phyloP scores from a whole-genome alignment of 805 yeast genomes.

The Candida adriatica region DNA sequence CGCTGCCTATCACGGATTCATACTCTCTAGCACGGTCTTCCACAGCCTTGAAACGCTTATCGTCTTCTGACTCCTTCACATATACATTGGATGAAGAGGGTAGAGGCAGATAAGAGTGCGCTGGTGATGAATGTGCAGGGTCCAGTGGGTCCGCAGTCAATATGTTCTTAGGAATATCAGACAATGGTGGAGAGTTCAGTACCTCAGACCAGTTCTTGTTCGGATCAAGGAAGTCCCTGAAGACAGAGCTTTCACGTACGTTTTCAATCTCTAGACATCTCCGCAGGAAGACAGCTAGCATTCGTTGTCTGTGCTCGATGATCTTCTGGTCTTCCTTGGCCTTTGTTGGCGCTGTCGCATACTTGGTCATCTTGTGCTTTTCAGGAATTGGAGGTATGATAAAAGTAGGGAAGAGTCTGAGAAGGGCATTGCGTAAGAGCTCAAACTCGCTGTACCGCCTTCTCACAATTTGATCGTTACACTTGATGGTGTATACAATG shows the following conservation, averaged over 20 bases:
- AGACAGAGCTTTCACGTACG: conserved; percentile 56
- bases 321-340: conserved; percentile 36
- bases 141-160: conserved; percentile 55
- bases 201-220: conserved; percentile 89
- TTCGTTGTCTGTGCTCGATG: conserved; percentile 68
- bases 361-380: conserved; percentile 54
- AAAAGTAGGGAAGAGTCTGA: conserved; percentile 69
- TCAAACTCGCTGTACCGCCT: conserved; percentile 93
- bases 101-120: conserved; percentile 57
- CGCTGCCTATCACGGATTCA: conserved; percentile 35
- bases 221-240: conserved; percentile 79
- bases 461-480: conserved; percentile 57
- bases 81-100: conserved; percentile 36
- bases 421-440: conserved; percentile 62
- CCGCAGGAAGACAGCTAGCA: conserved; percentile 74
- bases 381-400: conserved; percentile 93
- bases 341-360: conserved; percentile 35
- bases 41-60: conserved; percentile 32
- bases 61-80: conserved; percentile 27
- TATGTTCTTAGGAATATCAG: conserved; percentile 44
- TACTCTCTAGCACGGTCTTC: conserved; percentile 40
- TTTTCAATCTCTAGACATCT: conserved; percentile 58
- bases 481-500: conserved; percentile 73
- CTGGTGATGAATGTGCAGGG: conserved; percentile 48
- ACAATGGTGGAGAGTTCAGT: conserved; percentile 46